Evolutionary conservation across 306 rosid species (phyloP).

Genomic region (Oemleria cerasiformis): DNA sequence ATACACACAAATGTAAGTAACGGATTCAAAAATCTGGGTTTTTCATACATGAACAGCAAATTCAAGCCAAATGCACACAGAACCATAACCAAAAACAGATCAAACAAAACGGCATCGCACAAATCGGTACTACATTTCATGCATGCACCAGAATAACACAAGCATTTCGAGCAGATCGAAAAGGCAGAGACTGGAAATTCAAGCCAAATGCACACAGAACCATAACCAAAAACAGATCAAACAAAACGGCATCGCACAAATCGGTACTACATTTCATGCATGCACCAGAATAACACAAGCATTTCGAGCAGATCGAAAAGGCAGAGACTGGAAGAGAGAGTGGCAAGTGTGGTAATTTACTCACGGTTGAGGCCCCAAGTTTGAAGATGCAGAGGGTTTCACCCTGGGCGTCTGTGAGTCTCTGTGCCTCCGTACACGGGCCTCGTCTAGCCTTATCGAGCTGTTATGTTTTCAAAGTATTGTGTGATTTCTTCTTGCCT

Average conservation of each 20-base stretch:
- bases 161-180: slow-evolving; percentile 7
- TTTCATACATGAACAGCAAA: background rate
- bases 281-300: background rate
- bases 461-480: slow-evolving; percentile 23
- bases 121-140: slow-evolving; percentile 27
- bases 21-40: background rate
- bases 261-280: slow-evolving; percentile 25
- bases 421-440: background rate
- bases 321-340: slow-evolving; percentile 5
- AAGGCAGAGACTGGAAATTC: background rate
- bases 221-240: slow-evolving; percentile 7
- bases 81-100: slow-evolving; percentile 3
- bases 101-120: slow-evolving; percentile 6
- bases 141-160: background rate
- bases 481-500: slow-evolving; percentile 24
- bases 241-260: slow-evolving; percentile 12
- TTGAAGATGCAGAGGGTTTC: slow-evolving; percentile 22
- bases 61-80: background rate
- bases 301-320: slow-evolving; percentile 3
- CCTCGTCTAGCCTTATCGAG: slow-evolving; percentile 20
- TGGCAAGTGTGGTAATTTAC: slow-evolving; percentile 29
- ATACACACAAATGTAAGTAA: background rate
- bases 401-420: background rate
- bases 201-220: background rate
- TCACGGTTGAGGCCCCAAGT: slow-evolving; percentile 54